Conservation (phyloP, 2,329 filamentous ascomycete species). For the Piedraia hortae region DNA sequence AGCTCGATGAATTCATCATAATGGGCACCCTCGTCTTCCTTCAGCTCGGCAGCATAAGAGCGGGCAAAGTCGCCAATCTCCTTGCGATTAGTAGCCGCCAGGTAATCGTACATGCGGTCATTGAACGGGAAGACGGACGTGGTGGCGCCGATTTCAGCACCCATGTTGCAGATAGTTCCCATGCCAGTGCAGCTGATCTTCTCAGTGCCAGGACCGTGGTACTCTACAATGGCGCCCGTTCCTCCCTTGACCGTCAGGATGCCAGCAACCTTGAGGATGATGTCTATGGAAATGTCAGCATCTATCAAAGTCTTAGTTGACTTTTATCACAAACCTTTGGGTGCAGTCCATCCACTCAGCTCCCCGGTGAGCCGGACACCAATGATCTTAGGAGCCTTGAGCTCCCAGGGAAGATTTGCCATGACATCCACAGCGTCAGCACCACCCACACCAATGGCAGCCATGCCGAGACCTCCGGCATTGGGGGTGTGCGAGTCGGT, state of each 20-base stretch:
- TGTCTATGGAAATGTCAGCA: constrained; percentile 30
- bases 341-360: constrained; percentile 70
- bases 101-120: constrained; percentile 91
- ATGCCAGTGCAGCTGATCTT: constrained; percentile 59
- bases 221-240: constrained; percentile 53
- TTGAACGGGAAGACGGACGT: constrained; percentile 96
- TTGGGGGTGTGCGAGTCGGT: constrained; percentile 97
- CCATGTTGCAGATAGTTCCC: constrained; percentile 41
- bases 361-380: constrained; percentile 84
- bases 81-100: constrained; percentile 67
- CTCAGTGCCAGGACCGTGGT: constrained; percentile 38
- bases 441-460: constrained; percentile 81
- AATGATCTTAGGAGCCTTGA: constrained; percentile 93
- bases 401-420: constrained; percentile 88
- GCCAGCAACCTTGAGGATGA: constrained; percentile 91
- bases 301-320: not conserved
- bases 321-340: constrained; percentile 44
- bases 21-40: constrained; percentile 66
- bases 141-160: constrained; percentile 53
- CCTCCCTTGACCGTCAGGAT: constrained; percentile 95
- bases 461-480: constrained; percentile 83
- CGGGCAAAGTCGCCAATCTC: constrained; percentile 78
- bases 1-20: constrained; percentile 94
- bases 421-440: constrained; percentile 97
- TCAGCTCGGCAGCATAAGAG: constrained; percentile 58